Evolutionary conservation across 2,329 filamentous ascomycete genomes (phyloP).

Genomic region (Claviceps pazoutovae): DNA sequence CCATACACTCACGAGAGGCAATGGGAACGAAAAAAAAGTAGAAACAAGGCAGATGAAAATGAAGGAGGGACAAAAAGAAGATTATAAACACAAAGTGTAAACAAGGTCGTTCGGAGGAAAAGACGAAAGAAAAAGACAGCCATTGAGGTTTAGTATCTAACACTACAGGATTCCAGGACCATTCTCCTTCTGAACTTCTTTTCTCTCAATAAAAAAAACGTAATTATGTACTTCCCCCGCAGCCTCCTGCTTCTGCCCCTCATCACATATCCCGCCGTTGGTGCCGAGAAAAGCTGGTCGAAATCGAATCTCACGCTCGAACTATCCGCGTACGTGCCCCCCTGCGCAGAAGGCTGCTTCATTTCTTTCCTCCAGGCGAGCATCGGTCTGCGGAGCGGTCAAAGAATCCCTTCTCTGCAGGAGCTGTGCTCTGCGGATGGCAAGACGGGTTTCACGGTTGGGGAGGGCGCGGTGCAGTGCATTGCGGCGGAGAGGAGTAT

Average conservation of each 20-base stretch:
- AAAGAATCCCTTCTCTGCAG: slow-evolving; percentile 35
- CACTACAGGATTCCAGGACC: not conserved
- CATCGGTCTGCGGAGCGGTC: slow-evolving; percentile 37
- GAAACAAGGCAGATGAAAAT: too few species aligned
- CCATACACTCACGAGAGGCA: not conserved
- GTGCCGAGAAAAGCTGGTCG: slow-evolving; percentile 10
- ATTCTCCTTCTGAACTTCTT: not conserved
- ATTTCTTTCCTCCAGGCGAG: slow-evolving; percentile 47
- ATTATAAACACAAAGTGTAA: not conserved
- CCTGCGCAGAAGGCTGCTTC: slow-evolving; percentile 49
- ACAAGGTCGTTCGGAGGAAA: not conserved
- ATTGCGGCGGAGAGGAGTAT: slow-evolving; percentile 38
- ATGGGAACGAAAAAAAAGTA: too few species aligned
- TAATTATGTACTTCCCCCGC: slow-evolving; percentile 22
- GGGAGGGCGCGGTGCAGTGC: slow-evolving; percentile 59
- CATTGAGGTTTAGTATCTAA: not conserved
- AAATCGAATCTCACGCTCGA: slow-evolving; percentile 19
- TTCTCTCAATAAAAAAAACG: not conserved
- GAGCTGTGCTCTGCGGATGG: slow-evolving; percentile 52
- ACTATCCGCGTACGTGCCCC: slow-evolving; percentile 33
- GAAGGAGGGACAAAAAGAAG: not conserved
- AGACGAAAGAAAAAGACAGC: not conserved
- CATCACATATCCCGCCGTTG: slow-evolving; percentile 12
- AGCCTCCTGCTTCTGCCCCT: slow-evolving; percentile 15
- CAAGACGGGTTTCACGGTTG: slow-evolving; percentile 49